A percentile compares a stretch with the other conserved stretches of the same genome.
Evolutionary conservation across 805 yeast genomes (phyloP).

Genomic region (Lipomyces mesembrius): DNA sequence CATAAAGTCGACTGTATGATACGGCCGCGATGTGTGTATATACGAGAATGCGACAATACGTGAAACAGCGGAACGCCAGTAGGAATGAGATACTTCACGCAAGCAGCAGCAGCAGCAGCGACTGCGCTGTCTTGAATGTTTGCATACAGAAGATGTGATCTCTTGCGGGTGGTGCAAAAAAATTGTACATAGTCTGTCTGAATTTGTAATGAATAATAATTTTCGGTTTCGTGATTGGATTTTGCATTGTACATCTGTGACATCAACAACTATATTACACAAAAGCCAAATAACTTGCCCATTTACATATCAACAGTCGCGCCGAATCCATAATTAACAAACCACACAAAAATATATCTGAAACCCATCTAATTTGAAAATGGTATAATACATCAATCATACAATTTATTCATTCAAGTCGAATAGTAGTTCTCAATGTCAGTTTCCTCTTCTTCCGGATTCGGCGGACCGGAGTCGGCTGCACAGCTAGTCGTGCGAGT

Average conservation of each 20-base stretch:
- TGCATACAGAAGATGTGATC: too few species aligned
- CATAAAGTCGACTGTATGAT: not conserved
- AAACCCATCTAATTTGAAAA: not conserved
- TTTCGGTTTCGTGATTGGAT: too few species aligned
- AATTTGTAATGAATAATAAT: too few species aligned
- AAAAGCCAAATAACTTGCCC: not conserved
- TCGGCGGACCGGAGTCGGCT: not conserved
- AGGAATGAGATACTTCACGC: too few species aligned
- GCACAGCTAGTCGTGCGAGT: not conserved
- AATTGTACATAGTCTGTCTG: too few species aligned
- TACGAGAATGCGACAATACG: too few species aligned
- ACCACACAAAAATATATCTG: not conserved
- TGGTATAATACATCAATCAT: too few species aligned
- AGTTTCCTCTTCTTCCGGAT: constrained; percentile 33
- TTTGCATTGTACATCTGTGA: not conserved
- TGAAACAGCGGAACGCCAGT: too few species aligned
- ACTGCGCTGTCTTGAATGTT: too few species aligned
- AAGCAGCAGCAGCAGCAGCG: too few species aligned
- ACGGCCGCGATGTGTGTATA: too few species aligned
- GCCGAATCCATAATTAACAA: constrained; percentile 2
- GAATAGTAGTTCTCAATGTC: constrained; percentile 31
- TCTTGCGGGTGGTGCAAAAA: too few species aligned
- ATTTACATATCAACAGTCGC: not conserved
- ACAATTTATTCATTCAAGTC: not conserved
- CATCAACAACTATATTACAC: constrained; percentile 1